A percentile compares a stretch with the other conserved stretches of the same genome.
Conservation (phyloP, 352 stramenopile genomes). For the Globisporangium rhizosaccharum region DNA sequence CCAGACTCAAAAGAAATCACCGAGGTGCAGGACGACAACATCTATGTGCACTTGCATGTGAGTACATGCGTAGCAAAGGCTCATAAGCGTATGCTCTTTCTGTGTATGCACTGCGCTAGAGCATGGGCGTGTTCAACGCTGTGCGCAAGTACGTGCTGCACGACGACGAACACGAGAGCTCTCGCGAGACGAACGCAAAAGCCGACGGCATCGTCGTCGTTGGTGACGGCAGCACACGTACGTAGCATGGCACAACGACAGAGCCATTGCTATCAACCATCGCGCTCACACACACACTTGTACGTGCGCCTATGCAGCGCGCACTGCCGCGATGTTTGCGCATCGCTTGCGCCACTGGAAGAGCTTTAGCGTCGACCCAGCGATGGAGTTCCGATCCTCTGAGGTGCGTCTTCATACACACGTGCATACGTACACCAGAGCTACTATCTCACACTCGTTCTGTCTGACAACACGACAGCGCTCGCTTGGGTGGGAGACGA, state of each 20-base stretch:
- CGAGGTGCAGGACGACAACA: constrained; percentile 29
- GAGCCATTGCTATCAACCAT: neutral
- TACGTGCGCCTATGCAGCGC: constrained; percentile 27
- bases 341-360: constrained; percentile 67
- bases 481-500: constrained; percentile 36
- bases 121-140: constrained; percentile 82
- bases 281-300: neutral
- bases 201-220: constrained; percentile 75
- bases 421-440: neutral
- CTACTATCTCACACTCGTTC: neutral
- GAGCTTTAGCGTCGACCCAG: constrained; percentile 74
- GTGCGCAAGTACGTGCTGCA: constrained; percentile 58
- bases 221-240: constrained; percentile 75
- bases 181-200: constrained; percentile 9
- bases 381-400: constrained; percentile 54
- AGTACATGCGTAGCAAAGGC: neutral
- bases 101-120: constrained; percentile 26
- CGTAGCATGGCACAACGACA: constrained; percentile 8
- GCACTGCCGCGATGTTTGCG: constrained; percentile 73
- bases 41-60: neutral
- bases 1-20: constrained; percentile 82
- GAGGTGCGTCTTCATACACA: constrained; percentile 17
- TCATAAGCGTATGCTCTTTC: neutral
- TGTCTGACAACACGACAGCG: constrained; percentile 15
- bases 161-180: constrained; percentile 11